These are phyloP conservation scores for Euptelea pleiosperma DNA, from an alignment of 164 flowering plant species.

Conservation along the genomic window DNA sequence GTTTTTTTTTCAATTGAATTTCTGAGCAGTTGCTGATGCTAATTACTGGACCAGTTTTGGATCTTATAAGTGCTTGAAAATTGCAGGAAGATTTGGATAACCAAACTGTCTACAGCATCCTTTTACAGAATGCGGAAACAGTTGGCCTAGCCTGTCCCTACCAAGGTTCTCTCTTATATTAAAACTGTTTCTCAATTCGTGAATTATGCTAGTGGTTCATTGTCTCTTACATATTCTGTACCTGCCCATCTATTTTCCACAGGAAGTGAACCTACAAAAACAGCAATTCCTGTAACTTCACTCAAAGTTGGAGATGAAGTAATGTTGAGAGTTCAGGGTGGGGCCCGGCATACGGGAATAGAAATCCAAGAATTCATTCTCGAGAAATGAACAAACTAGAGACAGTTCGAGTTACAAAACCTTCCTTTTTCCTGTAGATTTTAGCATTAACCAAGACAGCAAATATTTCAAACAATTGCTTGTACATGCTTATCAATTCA, in stretches of 20 bases:
- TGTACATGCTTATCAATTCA: too few relatives aligned
- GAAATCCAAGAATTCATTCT: constrained; percentile 87
- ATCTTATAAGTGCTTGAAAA: background rate
- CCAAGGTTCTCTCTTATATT: constrained; percentile 34
- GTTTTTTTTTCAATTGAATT: background rate
- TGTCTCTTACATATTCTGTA: background rate
- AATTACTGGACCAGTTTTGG: background rate
- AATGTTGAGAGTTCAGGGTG: constrained; percentile 67
- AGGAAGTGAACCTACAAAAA: constrained; percentile 38
- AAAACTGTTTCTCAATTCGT: background rate
- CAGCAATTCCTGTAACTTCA: constrained; percentile 70
- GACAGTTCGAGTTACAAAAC: background rate
- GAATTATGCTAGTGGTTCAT: background rate
- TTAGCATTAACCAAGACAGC: background rate
- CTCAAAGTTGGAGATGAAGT: constrained; percentile 75
- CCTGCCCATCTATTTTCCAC: constrained; percentile 9
- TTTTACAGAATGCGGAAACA: constrained; percentile 89
- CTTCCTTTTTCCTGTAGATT: background rate
- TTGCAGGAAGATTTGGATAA: constrained; percentile 39
- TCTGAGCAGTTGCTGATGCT: background rate
- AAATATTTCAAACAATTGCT: background rate
- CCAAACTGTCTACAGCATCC: constrained; percentile 52
- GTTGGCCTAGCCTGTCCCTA: constrained; percentile 60
- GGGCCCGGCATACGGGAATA: constrained; percentile 87
- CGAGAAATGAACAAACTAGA: constrained; percentile 47